Evolutionary conservation across 441 rosid genomes (phyloP).

Genomic region (Gossypium schwendimanii): DNA sequence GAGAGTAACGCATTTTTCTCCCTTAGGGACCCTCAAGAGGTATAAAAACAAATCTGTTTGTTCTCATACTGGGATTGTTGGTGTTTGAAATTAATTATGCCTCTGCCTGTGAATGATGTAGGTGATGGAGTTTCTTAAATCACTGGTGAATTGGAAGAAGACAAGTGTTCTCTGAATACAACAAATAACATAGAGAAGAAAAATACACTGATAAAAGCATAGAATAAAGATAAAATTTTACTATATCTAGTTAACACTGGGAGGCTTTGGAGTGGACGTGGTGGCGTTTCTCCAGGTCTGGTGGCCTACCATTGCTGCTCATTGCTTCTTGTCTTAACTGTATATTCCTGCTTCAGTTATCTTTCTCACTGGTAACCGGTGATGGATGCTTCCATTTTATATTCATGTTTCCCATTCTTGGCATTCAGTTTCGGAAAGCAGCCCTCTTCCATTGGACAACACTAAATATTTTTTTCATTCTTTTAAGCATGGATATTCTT

Average conservation of each 20-base stretch:
- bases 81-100: constrained; percentile 4
- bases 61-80: not conserved
- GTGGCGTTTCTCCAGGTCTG: not conserved
- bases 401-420: constrained; percentile 6
- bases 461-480: constrained; percentile 32
- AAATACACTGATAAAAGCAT: constrained; percentile 19
- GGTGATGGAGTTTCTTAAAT: constrained; percentile 86
- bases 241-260: constrained; percentile 8
- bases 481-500: constrained; percentile 13
- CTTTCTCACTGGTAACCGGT: not conserved
- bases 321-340: constrained; percentile 31
- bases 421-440: not conserved
- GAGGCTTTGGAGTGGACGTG: constrained; percentile 22
- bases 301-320: constrained; percentile 14
- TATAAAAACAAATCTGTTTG: constrained; percentile 12
- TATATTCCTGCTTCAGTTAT: constrained; percentile 32
- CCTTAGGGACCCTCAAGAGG: constrained; percentile 83
- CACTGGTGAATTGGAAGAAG: constrained; percentile 67
- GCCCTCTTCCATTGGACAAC: not conserved
- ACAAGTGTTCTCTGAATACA: constrained; percentile 36
- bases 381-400: not conserved
- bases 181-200: not conserved
- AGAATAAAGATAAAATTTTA: not conserved
- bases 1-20: constrained; percentile 82
- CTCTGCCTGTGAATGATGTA: constrained; percentile 18